phyloP scores from a whole-genome alignment of 202 grass and related monocot genomes.

The Carex sylvatica region DNA sequence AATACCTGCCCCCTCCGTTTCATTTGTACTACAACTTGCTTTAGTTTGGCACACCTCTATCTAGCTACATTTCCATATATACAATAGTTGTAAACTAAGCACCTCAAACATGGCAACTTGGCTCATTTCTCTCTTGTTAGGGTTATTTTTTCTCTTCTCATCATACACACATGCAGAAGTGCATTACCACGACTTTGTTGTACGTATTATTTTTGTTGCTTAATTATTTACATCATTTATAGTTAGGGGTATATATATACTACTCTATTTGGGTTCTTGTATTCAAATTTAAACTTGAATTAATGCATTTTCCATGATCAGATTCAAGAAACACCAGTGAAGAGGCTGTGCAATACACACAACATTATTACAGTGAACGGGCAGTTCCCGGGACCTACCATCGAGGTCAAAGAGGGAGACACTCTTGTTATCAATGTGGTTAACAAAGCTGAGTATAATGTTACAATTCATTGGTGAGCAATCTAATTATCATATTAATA shows the following conservation, averaged over 20 bases:
- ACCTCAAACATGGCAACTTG: constrained; percentile 29
- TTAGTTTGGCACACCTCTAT: constrained; percentile 13
- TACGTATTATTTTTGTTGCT: constrained; percentile 27
- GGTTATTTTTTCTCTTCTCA: constrained; percentile 25
- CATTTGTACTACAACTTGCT: constrained; percentile 30
- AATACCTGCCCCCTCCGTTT: not conserved
- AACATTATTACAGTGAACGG: constrained; percentile 76
- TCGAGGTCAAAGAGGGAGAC: constrained; percentile 67
- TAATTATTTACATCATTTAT: not conserved
- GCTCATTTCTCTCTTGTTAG: constrained; percentile 25
- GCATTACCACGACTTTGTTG: constrained; percentile 69
- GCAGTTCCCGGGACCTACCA: constrained; percentile 64
- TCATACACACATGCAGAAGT: constrained; percentile 46
- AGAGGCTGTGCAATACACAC: constrained; percentile 85
- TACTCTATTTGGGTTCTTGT: not conserved
- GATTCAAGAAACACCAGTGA: constrained; percentile 73
- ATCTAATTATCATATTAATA: not conserved
- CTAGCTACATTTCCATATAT: not conserved
- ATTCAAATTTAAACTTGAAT: not conserved
- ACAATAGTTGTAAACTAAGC: not conserved
- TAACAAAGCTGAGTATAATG: constrained; percentile 61
- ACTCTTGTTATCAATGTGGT: constrained; percentile 54
- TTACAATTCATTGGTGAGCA: constrained; percentile 72
- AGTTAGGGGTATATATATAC: not conserved
- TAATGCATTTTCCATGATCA: not conserved